Conservation (phyloP, 75 land plant genomes). For the Sequoiadendron giganteum region DNA sequence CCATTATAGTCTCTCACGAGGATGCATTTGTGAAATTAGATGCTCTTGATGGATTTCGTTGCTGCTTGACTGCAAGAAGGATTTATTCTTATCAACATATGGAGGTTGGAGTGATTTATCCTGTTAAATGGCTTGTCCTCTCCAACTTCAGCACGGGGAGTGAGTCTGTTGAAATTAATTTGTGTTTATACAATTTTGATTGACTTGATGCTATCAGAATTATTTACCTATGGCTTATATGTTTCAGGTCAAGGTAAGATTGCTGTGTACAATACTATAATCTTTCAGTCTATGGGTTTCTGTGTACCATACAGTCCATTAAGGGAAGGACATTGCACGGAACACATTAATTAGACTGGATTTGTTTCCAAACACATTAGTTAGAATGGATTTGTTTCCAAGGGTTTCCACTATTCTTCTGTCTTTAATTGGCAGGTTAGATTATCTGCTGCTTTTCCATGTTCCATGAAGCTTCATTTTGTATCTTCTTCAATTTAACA, state of each 20-base stretch:
- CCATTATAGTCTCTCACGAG: background rate
- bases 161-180: constrained; percentile 4
- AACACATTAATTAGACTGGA: constrained; percentile 8
- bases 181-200: background rate
- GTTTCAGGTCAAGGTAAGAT: constrained; percentile 10
- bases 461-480: background rate
- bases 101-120: constrained; percentile 7
- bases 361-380: background rate
- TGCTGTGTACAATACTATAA: constrained; percentile 1
- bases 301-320: constrained; percentile 2
- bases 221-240: constrained; percentile 3
- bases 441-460: background rate
- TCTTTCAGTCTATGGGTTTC: constrained; percentile 1
- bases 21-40: constrained; percentile 4
- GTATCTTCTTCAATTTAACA: background rate
- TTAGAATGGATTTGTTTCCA: background rate
- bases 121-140: background rate
- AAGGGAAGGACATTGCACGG: constrained; percentile 8
- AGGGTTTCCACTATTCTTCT: background rate
- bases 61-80: background rate
- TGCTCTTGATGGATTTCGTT: background rate
- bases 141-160: background rate
- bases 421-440: constrained; percentile 2
- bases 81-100: background rate
- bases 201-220: background rate